Evolutionary conservation across 1,139 yeast species (phyloP).

Genomic region (Sugiyamaella neomexicana): DNA sequence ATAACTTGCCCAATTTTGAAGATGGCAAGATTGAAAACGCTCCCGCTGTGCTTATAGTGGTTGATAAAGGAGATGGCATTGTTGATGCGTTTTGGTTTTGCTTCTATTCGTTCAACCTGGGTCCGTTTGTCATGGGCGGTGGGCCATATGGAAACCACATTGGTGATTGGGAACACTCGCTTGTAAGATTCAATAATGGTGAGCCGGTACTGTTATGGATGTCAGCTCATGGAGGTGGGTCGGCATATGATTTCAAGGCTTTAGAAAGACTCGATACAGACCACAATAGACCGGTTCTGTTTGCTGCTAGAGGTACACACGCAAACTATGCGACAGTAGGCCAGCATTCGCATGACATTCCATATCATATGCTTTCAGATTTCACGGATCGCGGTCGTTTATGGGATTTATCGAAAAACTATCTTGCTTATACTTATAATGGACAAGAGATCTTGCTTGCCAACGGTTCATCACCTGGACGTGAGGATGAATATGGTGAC

Average conservation of each 20-base stretch:
- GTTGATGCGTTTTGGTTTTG: conserved; percentile 95
- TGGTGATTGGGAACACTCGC: conserved; percentile 97
- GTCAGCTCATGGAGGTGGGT: conserved; percentile 98
- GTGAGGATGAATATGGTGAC: conserved; percentile 65
- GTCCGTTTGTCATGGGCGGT: conserved; percentile 95
- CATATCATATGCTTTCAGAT: conserved; percentile 85
- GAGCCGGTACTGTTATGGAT: conserved; percentile 91
- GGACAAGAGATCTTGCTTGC: conserved; percentile 49
- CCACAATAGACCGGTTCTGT: conserved; percentile 64
- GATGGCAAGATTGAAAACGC: conserved; percentile 73
- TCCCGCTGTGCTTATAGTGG: conserved; percentile 78
- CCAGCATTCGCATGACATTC: conserved; percentile 92
- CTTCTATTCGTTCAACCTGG: conserved; percentile 89
- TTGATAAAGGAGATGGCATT: conserved; percentile 91
- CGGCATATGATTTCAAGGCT: conserved; percentile 75
- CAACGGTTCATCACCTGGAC: conserved; percentile 51
- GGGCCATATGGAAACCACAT: conserved; percentile 98
- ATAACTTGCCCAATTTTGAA: conserved; percentile 65
- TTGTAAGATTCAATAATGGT: conserved; percentile 81
- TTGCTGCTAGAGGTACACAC: conserved; percentile 93
- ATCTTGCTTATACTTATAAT: conserved; percentile 75
- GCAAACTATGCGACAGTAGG: conserved; percentile 97
- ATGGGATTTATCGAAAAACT: conserved; percentile 89
- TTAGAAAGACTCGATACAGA: conserved; percentile 63
- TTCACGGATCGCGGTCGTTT: conserved; percentile 92